Conservation (phyloP, 805 yeast genomes). For the Saccharomycopsis fodiens region DNA sequence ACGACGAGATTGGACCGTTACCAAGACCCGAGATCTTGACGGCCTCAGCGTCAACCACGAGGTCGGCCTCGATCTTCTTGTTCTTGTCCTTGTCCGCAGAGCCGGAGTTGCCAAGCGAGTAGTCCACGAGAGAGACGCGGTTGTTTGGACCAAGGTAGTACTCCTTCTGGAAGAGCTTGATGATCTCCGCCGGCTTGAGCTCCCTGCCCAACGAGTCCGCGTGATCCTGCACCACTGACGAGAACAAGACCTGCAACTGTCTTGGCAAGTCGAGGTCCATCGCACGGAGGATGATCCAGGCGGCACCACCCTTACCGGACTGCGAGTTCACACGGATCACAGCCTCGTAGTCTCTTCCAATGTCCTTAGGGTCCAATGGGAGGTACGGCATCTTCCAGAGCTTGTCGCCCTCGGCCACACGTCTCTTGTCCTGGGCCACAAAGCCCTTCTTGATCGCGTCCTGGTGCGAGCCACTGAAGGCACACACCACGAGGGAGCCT, state of each 20-base stretch:
- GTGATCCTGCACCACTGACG: constrained; percentile 50
- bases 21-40: constrained; percentile 48
- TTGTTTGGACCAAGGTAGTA: constrained; percentile 40
- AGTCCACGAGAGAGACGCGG: constrained; percentile 33
- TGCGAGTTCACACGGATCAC: constrained; percentile 79
- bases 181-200: constrained; percentile 59
- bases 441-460: constrained; percentile 67
- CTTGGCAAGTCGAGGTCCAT: constrained; percentile 71
- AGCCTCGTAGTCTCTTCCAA: constrained; percentile 76
- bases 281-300: constrained; percentile 68
- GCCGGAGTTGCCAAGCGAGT: constrained; percentile 30
- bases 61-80: constrained; percentile 36
- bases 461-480: constrained; percentile 69
- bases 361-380: constrained; percentile 75
- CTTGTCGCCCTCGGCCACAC: constrained; percentile 35
- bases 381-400: constrained; percentile 69
- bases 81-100: constrained; percentile 30
- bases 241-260: constrained; percentile 60
- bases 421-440: constrained; percentile 43
- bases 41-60: constrained; percentile 30
- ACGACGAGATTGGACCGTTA: constrained; percentile 74
- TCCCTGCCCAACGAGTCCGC: constrained; percentile 68
- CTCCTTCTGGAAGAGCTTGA: constrained; percentile 43
- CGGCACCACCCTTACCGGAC: constrained; percentile 86
- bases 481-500: constrained; percentile 72